Conservation (phyloP, 768 basidiomycete species). For the Macrolepiota fuliginosa region DNA sequence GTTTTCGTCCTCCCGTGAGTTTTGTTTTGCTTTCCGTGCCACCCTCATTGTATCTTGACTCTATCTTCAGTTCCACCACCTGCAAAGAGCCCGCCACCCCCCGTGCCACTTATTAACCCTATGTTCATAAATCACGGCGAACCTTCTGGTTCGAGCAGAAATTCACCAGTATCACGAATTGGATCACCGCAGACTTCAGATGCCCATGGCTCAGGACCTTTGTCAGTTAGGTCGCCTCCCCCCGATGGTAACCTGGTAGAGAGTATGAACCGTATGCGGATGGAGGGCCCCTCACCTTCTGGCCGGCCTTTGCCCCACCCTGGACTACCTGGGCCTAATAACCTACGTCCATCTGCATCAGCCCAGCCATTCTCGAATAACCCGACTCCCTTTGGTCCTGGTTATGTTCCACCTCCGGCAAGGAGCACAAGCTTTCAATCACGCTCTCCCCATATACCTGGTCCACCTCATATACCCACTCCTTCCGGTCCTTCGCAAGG, state of each 20-base stretch:
- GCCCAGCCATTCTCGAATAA: slow-evolving; percentile 31
- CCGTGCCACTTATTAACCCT: slow-evolving; percentile 49
- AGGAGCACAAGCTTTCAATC: slow-evolving; percentile 34
- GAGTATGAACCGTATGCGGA: slow-evolving; percentile 9
- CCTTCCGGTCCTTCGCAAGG: slow-evolving; percentile 1
- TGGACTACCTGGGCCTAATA: slow-evolving; percentile 14
- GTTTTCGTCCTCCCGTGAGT: slow-evolving; percentile 73
- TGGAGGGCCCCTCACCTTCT: slow-evolving; percentile 9
- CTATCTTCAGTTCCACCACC: slow-evolving; percentile 46
- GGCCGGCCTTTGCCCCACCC: slow-evolving; percentile 3
- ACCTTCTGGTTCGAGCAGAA: slow-evolving; percentile 1
- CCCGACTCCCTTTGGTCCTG: slow-evolving; percentile 30
- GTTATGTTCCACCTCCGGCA: slow-evolving; percentile 33
- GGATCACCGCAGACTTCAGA: slow-evolving; percentile 14
- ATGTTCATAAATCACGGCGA: slow-evolving; percentile 17
- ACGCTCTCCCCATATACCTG: slow-evolving; percentile 23
- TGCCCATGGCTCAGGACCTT: slow-evolving; percentile 13
- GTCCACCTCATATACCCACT: slow-evolving; percentile 20
- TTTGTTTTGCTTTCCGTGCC: not conserved
- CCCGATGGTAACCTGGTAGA: slow-evolving; percentile 10
- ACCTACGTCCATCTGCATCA: slow-evolving; percentile 23
- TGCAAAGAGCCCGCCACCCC: slow-evolving; percentile 66
- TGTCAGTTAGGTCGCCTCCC: slow-evolving; percentile 9
- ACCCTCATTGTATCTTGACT: not conserved
- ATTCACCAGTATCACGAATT: slow-evolving; percentile 2